These are phyloP conservation scores for Acmispon strigosus DNA, from an alignment of 306 rosid genomes.

Conservation along the genomic window DNA sequence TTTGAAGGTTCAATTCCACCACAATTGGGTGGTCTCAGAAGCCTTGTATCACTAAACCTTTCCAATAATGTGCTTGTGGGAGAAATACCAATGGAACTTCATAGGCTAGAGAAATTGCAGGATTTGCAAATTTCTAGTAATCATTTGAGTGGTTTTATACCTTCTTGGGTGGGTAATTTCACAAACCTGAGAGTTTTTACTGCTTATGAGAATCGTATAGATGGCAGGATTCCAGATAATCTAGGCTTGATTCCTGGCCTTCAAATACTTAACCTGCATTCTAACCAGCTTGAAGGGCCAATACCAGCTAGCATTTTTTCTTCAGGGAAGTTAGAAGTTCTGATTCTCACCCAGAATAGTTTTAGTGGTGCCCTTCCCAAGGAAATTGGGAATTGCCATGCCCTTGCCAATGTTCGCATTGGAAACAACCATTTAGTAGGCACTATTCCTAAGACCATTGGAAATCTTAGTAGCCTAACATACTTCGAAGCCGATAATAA, in stretches of 20 bases:
- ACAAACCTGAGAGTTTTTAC: slow-evolving; percentile 70
- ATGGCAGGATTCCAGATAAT: slow-evolving; percentile 67
- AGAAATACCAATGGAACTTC: slow-evolving; percentile 72
- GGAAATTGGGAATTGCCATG: slow-evolving; percentile 40
- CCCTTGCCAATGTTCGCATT: slow-evolving; percentile 37
- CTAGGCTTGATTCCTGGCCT: slow-evolving; percentile 70
- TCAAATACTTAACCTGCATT: slow-evolving; percentile 79
- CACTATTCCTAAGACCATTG: slow-evolving; percentile 38
- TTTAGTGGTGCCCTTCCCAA: slow-evolving; percentile 41
- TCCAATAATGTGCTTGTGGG: slow-evolving; percentile 75
- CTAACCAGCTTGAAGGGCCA: slow-evolving; percentile 76
- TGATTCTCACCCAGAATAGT: slow-evolving; percentile 89
- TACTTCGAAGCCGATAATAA: slow-evolving; percentile 93
- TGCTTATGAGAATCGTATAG: slow-evolving; percentile 85
- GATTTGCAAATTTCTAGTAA: slow-evolving; percentile 83
- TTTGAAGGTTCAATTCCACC: slow-evolving; percentile 75
- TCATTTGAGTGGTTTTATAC: slow-evolving; percentile 72
- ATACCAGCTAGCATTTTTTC: slow-evolving; percentile 79
- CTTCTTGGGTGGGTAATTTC: slow-evolving; percentile 79
- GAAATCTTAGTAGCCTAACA: slow-evolving; percentile 86
- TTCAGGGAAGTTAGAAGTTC: slow-evolving; percentile 68
- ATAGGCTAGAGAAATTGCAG: slow-evolving; percentile 50
- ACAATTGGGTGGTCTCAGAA: slow-evolving; percentile 63
- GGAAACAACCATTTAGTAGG: slow-evolving; percentile 41
- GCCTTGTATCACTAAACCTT: slow-evolving; percentile 70